These are phyloP conservation scores for Leccinellum albellum DNA, from an alignment of 768 basidiomycete species.

Conservation along the genomic window DNA sequence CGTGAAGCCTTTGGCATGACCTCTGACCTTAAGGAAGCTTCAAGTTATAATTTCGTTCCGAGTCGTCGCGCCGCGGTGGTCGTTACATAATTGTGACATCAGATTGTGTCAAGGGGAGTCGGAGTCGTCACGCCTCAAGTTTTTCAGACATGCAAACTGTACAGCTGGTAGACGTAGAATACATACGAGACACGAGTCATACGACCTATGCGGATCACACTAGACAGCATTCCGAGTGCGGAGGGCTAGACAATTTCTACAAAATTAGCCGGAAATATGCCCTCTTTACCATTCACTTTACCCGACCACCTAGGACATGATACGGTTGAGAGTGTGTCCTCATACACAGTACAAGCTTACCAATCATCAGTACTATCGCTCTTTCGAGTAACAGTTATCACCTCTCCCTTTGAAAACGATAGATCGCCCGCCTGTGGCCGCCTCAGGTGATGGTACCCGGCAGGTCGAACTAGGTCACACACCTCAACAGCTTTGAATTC, in stretches of 20 bases:
- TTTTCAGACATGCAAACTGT: background rate
- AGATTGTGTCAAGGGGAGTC: no score
- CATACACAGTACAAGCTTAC: slow-evolving; percentile 34
- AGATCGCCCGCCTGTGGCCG: slow-evolving; percentile 63
- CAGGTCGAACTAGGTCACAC: slow-evolving; percentile 11
- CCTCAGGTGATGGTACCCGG: slow-evolving; percentile 3
- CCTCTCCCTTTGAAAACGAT: slow-evolving; percentile 71
- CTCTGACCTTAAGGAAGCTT: no score
- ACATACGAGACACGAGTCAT: background rate
- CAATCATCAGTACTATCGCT: slow-evolving; percentile 74
- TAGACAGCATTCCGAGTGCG: background rate
- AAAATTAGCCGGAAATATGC: slow-evolving; percentile 82
- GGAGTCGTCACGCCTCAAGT: no score
- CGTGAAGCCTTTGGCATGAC: slow-evolving; percentile 31
- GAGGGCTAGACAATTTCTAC: slow-evolving; percentile 54
- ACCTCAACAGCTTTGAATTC: slow-evolving; percentile 74
- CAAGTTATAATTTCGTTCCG: no score
- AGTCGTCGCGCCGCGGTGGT: no score
- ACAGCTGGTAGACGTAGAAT: background rate
- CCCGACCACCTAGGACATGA: slow-evolving; percentile 65
- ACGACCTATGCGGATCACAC: background rate
- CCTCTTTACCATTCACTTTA: slow-evolving; percentile 53
- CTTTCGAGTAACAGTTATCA: slow-evolving; percentile 65
- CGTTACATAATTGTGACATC: background rate
- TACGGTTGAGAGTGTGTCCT: background rate